Percentiles rank a stretch among this genome's conserved stretches.
Evolutionary conservation across 148 eudicot genomes (phyloP).

Genomic region (Cornus kousa): DNA sequence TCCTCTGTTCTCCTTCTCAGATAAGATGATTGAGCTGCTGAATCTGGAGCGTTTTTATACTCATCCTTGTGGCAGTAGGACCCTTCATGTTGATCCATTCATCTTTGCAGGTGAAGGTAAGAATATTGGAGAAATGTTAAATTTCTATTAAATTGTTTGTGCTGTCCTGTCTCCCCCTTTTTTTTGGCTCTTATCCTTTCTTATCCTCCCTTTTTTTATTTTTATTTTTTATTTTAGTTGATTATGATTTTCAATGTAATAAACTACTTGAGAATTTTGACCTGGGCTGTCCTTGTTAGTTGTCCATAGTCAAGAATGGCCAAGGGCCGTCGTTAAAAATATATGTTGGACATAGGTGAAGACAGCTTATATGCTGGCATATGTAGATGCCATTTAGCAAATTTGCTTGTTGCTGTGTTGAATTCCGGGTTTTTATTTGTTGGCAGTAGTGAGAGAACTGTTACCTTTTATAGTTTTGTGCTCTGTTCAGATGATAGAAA

Average conservation of each 20-base stretch:
- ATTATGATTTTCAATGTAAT: constrained; percentile 37
- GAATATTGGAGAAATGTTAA: constrained; percentile 11
- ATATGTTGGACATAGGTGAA: constrained; percentile 23
- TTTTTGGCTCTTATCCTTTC: background rate
- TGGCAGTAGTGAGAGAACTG: background rate
- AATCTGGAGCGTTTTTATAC: constrained; percentile 11
- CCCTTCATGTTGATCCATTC: constrained; percentile 4
- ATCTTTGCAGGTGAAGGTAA: constrained; percentile 24
- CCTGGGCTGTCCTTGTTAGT: constrained; percentile 34
- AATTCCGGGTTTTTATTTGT: background rate
- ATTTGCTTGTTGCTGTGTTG: background rate
- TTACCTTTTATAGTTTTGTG: constrained; percentile 7
- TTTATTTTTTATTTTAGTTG: no score
- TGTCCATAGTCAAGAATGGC: constrained; percentile 39
- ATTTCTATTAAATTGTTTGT: constrained; percentile 23
- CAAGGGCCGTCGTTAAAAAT: constrained; percentile 27
- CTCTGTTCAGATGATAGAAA: constrained; percentile 8
- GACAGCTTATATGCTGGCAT: constrained; percentile 16
- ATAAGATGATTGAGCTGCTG: constrained; percentile 43
- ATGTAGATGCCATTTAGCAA: constrained; percentile 16
- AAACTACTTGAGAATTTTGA: constrained; percentile 38
- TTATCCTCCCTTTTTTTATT: background rate
- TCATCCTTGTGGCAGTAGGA: constrained; percentile 9
- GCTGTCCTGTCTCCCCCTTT: constrained; percentile 9
- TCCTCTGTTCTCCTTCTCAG: constrained; percentile 87